Evolutionary conservation across 1,139 yeast genomes (phyloP).

Genomic region (Kurtzmaniella quercitrusa): DNA sequence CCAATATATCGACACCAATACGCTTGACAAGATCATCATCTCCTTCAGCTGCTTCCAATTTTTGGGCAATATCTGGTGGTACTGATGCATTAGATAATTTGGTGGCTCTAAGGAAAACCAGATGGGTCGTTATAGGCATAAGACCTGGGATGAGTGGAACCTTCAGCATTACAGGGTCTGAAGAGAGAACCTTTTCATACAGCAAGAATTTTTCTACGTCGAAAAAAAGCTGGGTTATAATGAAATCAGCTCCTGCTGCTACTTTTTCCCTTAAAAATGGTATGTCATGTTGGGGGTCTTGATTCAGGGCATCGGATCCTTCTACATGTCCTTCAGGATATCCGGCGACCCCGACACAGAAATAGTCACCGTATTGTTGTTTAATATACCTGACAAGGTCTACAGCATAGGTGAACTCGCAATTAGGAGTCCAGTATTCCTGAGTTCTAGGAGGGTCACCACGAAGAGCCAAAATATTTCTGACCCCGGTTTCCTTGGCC

Average conservation of each 20-base stretch:
- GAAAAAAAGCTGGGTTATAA: conserved; percentile 43
- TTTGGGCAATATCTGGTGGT: conserved; percentile 42
- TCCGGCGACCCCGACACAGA: conserved; percentile 89
- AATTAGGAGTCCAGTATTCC: conserved; percentile 57
- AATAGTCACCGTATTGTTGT: conserved; percentile 62
- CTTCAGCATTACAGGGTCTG: conserved; percentile 31
- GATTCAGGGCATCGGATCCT: conserved; percentile 60
- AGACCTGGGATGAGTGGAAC: conserved; percentile 82
- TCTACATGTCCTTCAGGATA: conserved; percentile 97
- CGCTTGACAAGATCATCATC: conserved; percentile 87
- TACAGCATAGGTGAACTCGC: conserved; percentile 68
- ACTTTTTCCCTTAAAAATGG: conserved; percentile 59
- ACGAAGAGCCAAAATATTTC: conserved; percentile 84
- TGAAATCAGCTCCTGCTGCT: conserved; percentile 45
- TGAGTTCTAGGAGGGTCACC: conserved; percentile 95
- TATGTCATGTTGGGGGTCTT: conserved; percentile 60
- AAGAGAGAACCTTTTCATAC: conserved; percentile 31
- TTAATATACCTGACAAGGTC: conserved; percentile 81
- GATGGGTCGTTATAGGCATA: conserved; percentile 93
- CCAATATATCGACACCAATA: conserved; percentile 72
- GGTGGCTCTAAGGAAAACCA: conserved; percentile 82
- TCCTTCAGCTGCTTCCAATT: conserved; percentile 52
- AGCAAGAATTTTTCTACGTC: conserved; percentile 38
- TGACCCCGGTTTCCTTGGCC: conserved; percentile 76
- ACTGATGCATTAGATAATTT: conserved; percentile 86